These are phyloP conservation scores for Vaccinium darrowii DNA, from an alignment of 148 eudicot genomes.

Conservation along the genomic window DNA sequence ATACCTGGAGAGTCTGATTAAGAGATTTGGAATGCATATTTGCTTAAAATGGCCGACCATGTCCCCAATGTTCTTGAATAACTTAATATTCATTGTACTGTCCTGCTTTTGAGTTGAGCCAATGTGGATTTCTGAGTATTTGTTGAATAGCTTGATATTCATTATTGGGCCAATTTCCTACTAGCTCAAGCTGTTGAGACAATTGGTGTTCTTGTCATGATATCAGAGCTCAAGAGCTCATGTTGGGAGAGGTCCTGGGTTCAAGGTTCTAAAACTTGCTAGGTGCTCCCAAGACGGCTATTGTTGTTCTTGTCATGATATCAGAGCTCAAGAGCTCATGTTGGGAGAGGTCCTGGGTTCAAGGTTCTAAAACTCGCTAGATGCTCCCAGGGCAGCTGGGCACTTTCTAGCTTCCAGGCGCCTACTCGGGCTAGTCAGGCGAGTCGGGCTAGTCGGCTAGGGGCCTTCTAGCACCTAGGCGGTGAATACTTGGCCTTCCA, in stretches of 20 bases:
- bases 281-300: too few relatives aligned
- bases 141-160: background rate
- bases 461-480: too few relatives aligned
- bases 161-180: background rate
- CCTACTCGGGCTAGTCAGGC: too few relatives aligned
- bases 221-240: background rate
- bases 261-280: background rate
- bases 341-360: too few relatives aligned
- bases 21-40: background rate
- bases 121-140: background rate
- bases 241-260: background rate
- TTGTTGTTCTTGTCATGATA: too few relatives aligned
- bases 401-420: too few relatives aligned
- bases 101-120: background rate
- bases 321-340: too few relatives aligned
- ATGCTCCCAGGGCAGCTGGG: too few relatives aligned
- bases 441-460: too few relatives aligned
- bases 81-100: background rate
- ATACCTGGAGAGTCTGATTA: background rate
- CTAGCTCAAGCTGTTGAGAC: background rate
- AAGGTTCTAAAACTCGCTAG: too few relatives aligned
- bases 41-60: background rate
- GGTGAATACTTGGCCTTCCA: too few relatives aligned
- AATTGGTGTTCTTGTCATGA: background rate
- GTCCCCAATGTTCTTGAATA: background rate